Base-by-base conservation (phyloP, 1,284 basidiomycete species). In the Austroboletus novae-zelandiae region DNA sequence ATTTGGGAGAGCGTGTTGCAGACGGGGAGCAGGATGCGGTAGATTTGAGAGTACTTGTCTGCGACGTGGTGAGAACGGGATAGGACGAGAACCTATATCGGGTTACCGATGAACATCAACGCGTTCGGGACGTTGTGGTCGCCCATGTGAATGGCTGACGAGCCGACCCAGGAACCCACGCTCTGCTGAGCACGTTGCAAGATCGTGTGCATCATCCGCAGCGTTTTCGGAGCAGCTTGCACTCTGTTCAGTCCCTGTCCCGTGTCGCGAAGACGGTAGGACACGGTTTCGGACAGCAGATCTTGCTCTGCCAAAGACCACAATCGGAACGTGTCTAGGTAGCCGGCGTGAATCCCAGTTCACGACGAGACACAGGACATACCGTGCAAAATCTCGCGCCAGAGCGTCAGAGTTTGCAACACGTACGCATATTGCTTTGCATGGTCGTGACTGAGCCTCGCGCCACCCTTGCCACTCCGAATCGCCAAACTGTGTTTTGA, bases 71-170 rank as follows among this genome's bases (percentile, higher is more conserved):
- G 9, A 30, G 17, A 9, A 30, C 29, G 29, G 10, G 9, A 10
- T 30, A 11, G 29, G 11, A 9, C 25, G 29, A 11, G 3, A 30
- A 11, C 11, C 10, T 9, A 30, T 30, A 30, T 30, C 10, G 29
- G 1, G 29, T 54, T 55, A 78, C 77, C 84, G 54, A 89, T 87
- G 73, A 90, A 91, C 72, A 90, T 80, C 51, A 90, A 75, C 4
- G 89, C 86, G 59, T 91, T 91, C 3, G 89, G 89, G n/a, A 91
- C 89, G 60, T 91, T 91, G 71, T 91, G 89, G 62, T 91, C 89
- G 30, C 80, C 80, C 79, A 82, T 81, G 61, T 83, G 79, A 48
- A 79, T 57, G 65, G 79, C 71, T 35, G 74, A 73, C 6, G 73
- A 83, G 32, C 89, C 89, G 48, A 91, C 79, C 89, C 89, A 91